Conservation (phyloP, 768 basidiomycete genomes). For the Pulveroboletus sp. region DNA sequence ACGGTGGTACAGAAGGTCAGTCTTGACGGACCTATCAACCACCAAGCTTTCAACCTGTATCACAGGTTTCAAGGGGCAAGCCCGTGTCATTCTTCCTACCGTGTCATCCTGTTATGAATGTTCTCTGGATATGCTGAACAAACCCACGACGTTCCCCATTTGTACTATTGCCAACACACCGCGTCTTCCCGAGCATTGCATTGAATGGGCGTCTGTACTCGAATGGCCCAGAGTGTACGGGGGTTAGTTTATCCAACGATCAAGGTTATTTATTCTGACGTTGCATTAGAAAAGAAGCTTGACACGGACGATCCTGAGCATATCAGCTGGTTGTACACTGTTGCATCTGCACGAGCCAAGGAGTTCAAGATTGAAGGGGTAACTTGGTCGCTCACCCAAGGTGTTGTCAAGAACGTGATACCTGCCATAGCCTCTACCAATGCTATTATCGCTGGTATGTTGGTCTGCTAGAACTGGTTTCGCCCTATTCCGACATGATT, state of each 20-base stretch:
- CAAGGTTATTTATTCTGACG: conserved; percentile 1
- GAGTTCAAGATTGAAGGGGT: conserved; percentile 98
- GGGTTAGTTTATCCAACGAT: conserved; percentile 44
- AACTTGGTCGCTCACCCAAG: conserved; percentile 96
- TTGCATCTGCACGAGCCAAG: conserved; percentile 78
- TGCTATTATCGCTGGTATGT: conserved; percentile 90
- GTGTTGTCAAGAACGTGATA: conserved; percentile 99
- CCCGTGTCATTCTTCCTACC: conserved; percentile 93
- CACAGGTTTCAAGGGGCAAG: conserved; percentile 96
- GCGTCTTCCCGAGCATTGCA: conserved; percentile 96
- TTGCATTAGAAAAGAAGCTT: conserved; percentile 73
- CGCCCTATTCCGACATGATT: conserved; percentile 2
- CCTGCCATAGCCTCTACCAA: conserved; percentile 99
- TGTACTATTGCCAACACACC: conserved; percentile 99
- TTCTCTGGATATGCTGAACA: conserved; percentile 97
- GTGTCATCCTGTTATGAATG: conserved; percentile 98
- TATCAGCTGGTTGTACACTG: conserved; percentile 87
- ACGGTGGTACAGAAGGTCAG: conserved; percentile 96
- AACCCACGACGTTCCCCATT: conserved; percentile 94
- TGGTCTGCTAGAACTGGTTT: neutral
- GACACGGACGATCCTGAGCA: conserved; percentile 98
- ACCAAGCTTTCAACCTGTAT: neutral
- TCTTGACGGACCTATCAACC: neutral
- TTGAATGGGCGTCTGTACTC: conserved; percentile 98
- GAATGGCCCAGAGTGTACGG: conserved; percentile 96